phyloP scores from a whole-genome alignment of 2,329 filamentous ascomycete species.

The Cyphellophora europaea region DNA sequence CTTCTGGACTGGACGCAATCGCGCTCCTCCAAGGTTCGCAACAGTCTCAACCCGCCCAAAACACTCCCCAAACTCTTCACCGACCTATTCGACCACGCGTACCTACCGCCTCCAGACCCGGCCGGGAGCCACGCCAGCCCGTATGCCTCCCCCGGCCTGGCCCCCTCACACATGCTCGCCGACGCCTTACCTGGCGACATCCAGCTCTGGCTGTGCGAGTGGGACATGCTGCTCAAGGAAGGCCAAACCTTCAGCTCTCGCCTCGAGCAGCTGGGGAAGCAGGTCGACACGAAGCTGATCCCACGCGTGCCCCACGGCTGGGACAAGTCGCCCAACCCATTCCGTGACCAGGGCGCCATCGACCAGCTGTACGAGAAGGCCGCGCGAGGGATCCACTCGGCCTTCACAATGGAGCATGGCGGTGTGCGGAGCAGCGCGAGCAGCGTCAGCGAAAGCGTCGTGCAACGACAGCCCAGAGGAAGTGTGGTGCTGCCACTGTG shows the following conservation, averaged over 20 bases:
- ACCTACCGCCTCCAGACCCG: constrained; percentile 36
- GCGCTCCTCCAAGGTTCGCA: constrained; percentile 48
- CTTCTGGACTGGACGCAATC: constrained; percentile 53
- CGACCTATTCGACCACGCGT: constrained; percentile 39
- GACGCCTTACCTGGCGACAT: constrained; percentile 49
- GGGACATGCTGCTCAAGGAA: constrained; percentile 58
- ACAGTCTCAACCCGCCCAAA: constrained; percentile 42
- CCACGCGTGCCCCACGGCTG: constrained; percentile 37
- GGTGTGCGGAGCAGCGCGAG: constrained; percentile 6
- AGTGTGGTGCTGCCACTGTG: constrained; percentile 13
- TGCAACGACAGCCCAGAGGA: constrained; percentile 13
- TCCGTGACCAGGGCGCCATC: constrained; percentile 32
- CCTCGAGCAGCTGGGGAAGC: constrained; percentile 32
- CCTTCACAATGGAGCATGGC: constrained; percentile 25
- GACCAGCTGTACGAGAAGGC: constrained; percentile 33
- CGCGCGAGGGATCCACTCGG: constrained; percentile 32
- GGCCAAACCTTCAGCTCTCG: constrained; percentile 37
- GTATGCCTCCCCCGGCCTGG: constrained; percentile 50
- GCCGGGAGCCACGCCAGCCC: constrained; percentile 42
- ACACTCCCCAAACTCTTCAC: constrained; percentile 39
- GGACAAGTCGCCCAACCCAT: constrained; percentile 40
- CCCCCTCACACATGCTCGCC: constrained; percentile 43
- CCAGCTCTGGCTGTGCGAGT: constrained; percentile 55
- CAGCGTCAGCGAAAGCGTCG: constrained; percentile 10
- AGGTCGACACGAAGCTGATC: constrained; percentile 35